Conservation (phyloP, 768 basidiomycete species). For the Hypholoma fasciculare region DNA sequence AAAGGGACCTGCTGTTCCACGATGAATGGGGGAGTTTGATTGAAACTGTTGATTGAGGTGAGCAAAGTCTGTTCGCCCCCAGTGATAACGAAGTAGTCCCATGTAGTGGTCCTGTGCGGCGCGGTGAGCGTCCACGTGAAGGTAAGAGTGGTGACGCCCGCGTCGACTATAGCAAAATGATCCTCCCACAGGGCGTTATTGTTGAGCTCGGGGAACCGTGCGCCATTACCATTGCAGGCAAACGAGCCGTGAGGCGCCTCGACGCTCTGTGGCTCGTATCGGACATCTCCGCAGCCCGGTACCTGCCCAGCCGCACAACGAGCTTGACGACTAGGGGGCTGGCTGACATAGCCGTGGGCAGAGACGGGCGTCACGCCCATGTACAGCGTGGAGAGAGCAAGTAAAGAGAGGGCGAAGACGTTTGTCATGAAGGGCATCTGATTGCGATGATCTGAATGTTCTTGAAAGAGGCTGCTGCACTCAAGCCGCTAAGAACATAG, state of each 20-base stretch:
- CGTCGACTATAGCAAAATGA: neutral
- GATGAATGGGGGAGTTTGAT: neutral
- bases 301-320: neutral
- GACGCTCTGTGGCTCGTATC: slow-evolving; percentile 8
- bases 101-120: slow-evolving; percentile 4
- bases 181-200: neutral
- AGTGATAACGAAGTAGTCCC: slow-evolving; percentile 4
- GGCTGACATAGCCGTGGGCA: slow-evolving; percentile 5
- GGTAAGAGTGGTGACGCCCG: neutral
- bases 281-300: slow-evolving; percentile 1
- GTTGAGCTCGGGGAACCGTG: slow-evolving; percentile 6
- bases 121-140: slow-evolving; percentile 5
- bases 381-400: too few species aligned
- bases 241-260: slow-evolving; percentile 4
- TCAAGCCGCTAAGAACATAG: too few species aligned
- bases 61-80: neutral
- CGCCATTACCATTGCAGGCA: slow-evolving; percentile 2
- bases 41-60: neutral
- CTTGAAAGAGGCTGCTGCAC: too few species aligned
- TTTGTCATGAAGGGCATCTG: too few species aligned
- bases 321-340: slow-evolving; percentile 7
- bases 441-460: too few species aligned
- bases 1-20: slow-evolving; percentile 1
- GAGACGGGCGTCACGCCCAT: neutral
- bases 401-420: too few species aligned